phyloP scores from a whole-genome alignment of 2,329 filamentous ascomycete species.

The Hawksworthiomyces lignivorus region DNA sequence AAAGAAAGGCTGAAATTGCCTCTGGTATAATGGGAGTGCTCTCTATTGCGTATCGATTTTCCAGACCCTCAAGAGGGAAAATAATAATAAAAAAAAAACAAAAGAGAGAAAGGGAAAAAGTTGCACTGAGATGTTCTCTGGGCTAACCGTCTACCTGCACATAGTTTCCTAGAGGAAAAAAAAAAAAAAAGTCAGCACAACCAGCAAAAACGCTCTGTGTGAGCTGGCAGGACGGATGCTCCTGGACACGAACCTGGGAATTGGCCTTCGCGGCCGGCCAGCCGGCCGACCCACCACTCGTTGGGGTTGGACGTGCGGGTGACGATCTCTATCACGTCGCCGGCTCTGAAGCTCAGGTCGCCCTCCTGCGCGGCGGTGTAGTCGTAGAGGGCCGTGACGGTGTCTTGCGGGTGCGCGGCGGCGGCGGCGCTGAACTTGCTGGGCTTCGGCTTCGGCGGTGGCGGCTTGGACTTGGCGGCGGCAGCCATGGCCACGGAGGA shows the following conservation, averaged over 20 bases:
- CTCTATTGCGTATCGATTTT: too few relatives aligned
- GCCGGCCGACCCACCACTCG: constrained; percentile 90
- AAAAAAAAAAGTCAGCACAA: not conserved
- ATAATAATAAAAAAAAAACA: not conserved
- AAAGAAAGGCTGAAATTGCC: too few relatives aligned
- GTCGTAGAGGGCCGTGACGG: constrained; percentile 86
- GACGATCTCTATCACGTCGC: constrained; percentile 85
- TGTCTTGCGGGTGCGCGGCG: constrained; percentile 63
- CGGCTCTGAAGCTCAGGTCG: constrained; percentile 81
- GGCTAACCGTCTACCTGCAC: constrained; percentile 6
- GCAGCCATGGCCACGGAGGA: constrained; percentile 35
- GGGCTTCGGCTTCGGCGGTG: constrained; percentile 72
- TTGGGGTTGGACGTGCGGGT: constrained; percentile 81
- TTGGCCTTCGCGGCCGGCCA: constrained; percentile 75
- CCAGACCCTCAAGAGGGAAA: too few relatives aligned
- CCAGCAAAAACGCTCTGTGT: too few relatives aligned
- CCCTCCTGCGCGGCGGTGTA: constrained; percentile 94
- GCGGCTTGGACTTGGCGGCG: constrained; percentile 58
- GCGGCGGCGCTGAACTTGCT: constrained; percentile 53
- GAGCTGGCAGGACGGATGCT: too few relatives aligned
- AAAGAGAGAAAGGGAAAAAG: not conserved
- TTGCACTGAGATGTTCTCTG: not conserved
- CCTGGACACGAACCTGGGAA: constrained; percentile 69
- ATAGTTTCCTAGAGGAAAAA: constrained; percentile 4
- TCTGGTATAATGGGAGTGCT: too few relatives aligned